These are phyloP conservation scores for Pleurostoma richardsiae DNA, from an alignment of 2,329 filamentous ascomycete genomes.

Conservation along the genomic window DNA sequence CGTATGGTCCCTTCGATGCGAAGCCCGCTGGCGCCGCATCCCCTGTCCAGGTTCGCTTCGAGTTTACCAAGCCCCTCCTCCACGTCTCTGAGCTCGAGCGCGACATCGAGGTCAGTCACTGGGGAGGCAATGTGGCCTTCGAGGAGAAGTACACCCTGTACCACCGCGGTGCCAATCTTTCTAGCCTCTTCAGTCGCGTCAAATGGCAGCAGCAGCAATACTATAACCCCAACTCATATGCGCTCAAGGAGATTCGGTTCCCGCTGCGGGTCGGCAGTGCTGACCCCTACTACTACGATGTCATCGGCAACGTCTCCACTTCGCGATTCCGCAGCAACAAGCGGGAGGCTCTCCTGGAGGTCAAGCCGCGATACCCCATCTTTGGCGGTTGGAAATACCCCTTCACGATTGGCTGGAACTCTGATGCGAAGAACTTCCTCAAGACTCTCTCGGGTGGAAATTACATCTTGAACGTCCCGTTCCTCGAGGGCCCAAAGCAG, in stretches of 20 bases:
- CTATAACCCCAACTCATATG: conserved; percentile 70
- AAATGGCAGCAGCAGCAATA: conserved; percentile 70
- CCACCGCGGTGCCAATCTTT: conserved; percentile 79
- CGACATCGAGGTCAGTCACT: conserved; percentile 93
- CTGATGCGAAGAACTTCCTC: conserved; percentile 72
- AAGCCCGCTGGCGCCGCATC: conserved; percentile 71
- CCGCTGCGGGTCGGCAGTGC: conserved; percentile 74
- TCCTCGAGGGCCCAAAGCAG: conserved; percentile 88
- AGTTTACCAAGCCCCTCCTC: conserved; percentile 88
- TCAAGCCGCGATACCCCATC: conserved; percentile 92
- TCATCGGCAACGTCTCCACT: conserved; percentile 95
- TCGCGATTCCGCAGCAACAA: conserved; percentile 76
- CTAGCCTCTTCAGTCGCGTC: conserved; percentile 68
- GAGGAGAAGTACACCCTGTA: conserved; percentile 89
- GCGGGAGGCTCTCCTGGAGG: conserved; percentile 77
- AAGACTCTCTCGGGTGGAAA: conserved; percentile 60
- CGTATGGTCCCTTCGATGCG: conserved; percentile 84
- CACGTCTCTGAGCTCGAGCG: conserved; percentile 77
- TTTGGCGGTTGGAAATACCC: conserved; percentile 99
- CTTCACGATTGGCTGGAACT: conserved; percentile 95
- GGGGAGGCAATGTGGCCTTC: conserved; percentile 93
- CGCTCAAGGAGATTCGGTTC: conserved; percentile 77
- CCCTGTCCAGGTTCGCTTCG: conserved; percentile 77
- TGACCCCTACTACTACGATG: conserved; percentile 91
- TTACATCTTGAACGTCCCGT: conserved; percentile 86